Evolutionary conservation across 352 stramenopile genomes (phyloP).

Genomic region (Pythium plurisporium): DNA sequence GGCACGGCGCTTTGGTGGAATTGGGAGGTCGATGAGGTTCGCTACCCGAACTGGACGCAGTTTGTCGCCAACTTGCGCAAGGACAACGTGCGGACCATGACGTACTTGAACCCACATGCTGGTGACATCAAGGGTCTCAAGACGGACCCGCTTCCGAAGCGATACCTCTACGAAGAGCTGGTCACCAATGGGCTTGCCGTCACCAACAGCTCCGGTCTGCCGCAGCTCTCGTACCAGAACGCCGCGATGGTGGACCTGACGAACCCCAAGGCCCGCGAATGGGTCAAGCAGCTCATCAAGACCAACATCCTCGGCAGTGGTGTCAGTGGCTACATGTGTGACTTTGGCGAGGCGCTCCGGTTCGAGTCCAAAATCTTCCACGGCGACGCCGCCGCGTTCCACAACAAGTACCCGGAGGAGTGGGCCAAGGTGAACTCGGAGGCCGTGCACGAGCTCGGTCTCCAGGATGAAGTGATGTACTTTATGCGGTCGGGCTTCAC

Average conservation of each 20-base stretch:
- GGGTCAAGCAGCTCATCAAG: slow-evolving; percentile 17
- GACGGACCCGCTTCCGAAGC: slow-evolving; percentile 7
- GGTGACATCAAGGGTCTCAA: slow-evolving; percentile 14
- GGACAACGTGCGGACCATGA: slow-evolving; percentile 7
- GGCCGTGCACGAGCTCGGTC: slow-evolving; percentile 8
- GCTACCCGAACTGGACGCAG: slow-evolving; percentile 14
- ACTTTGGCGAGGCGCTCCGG: slow-evolving; percentile 10
- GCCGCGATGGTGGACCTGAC: slow-evolving; percentile 12
- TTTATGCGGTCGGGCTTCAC: slow-evolving; percentile 17
- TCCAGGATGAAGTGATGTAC: slow-evolving; percentile 10
- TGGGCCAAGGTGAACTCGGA: slow-evolving; percentile 15
- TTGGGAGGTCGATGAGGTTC: slow-evolving; percentile 7
- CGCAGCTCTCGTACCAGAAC: slow-evolving; percentile 14
- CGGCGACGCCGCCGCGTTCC: slow-evolving; percentile 5
- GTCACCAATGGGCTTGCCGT: slow-evolving; percentile 5
- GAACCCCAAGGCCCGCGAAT: slow-evolving; percentile 11
- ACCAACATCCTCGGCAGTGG: slow-evolving; percentile 9
- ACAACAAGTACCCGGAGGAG: slow-evolving; percentile 15
- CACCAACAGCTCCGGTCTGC: neutral
- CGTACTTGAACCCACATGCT: slow-evolving; percentile 9
- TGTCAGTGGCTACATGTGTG: slow-evolving; percentile 15
- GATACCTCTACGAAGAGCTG: slow-evolving; percentile 12
- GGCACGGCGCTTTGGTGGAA: slow-evolving; percentile 14
- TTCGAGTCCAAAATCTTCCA: neutral
- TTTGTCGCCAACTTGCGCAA: slow-evolving; percentile 6